These are phyloP conservation scores for Stagonosporopsis cucurbitacearum DNA, from an alignment of 2,329 filamentous ascomycete species.

Conservation along the genomic window DNA sequence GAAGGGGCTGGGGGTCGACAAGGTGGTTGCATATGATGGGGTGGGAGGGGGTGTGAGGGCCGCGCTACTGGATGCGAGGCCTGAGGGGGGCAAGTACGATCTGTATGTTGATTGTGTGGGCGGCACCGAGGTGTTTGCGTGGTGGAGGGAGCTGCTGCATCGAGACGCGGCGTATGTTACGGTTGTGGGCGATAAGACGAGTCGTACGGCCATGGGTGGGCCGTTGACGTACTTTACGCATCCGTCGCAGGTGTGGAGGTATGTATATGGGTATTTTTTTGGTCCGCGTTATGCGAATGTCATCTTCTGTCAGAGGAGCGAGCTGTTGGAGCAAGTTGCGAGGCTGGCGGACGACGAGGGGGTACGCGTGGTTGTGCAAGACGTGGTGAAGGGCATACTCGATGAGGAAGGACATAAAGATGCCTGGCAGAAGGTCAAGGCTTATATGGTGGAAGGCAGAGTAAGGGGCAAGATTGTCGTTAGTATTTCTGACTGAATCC, in stretches of 20 bases:
- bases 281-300: constrained; percentile 43
- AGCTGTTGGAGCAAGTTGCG: constrained; percentile 32
- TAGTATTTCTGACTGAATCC: background rate
- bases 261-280: constrained; percentile 31
- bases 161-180: constrained; percentile 52
- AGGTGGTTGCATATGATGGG: constrained; percentile 48
- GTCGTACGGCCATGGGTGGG: constrained; percentile 50
- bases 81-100: constrained; percentile 48
- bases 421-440: constrained; percentile 34
- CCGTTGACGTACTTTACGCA: constrained; percentile 42
- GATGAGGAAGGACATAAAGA: constrained; percentile 22
- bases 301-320: constrained; percentile 30
- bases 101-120: constrained; percentile 60
- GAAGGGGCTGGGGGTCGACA: constrained; percentile 56
- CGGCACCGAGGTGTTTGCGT: constrained; percentile 54
- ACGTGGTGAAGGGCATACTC: constrained; percentile 37
- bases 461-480: constrained; percentile 43
- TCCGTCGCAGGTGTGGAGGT: constrained; percentile 34
- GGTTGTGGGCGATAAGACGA: constrained; percentile 49
- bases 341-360: constrained; percentile 31
- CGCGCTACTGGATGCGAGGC: constrained; percentile 41
- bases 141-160: constrained; percentile 36
- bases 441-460: constrained; percentile 36
- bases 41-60: constrained; percentile 42
- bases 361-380: constrained; percentile 35